These are phyloP conservation scores for Rhodotorula paludigena DNA, from an alignment of 768 basidiomycete species.

Conservation along the genomic window DNA sequence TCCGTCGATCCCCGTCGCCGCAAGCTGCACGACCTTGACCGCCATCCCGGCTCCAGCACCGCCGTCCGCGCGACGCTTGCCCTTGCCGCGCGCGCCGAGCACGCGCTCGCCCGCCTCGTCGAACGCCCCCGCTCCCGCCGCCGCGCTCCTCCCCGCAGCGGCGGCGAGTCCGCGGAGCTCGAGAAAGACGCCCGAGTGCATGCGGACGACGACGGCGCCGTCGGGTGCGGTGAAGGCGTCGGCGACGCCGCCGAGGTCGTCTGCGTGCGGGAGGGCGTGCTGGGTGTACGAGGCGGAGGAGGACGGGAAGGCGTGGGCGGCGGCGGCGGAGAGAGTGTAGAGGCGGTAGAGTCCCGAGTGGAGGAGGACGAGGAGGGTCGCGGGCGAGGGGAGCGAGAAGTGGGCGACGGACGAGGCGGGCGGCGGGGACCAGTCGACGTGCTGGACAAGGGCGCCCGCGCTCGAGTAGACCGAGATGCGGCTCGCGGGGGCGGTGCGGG, in stretches of 20 bases:
- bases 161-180: slow-evolving; percentile 77
- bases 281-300: slow-evolving; percentile 65
- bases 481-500: slow-evolving; percentile 51
- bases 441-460: slow-evolving; percentile 60
- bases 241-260: slow-evolving; percentile 68
- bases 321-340: slow-evolving; percentile 51
- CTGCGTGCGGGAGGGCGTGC: slow-evolving; percentile 71
- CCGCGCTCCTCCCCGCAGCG: neutral
- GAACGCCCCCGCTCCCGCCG: too few relatives aligned
- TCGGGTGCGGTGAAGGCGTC: slow-evolving; percentile 84
- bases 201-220: slow-evolving; percentile 81
- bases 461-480: slow-evolving; percentile 78
- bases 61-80: neutral
- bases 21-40: slow-evolving; percentile 20
- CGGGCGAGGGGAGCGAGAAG: slow-evolving; percentile 53
- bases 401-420: slow-evolving; percentile 63
- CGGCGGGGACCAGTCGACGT: slow-evolving; percentile 38
- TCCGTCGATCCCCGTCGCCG: slow-evolving; percentile 60
- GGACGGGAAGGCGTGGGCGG: slow-evolving; percentile 51
- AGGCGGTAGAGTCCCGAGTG: slow-evolving; percentile 88
- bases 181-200: slow-evolving; percentile 65
- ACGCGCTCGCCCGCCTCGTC: too few relatives aligned
- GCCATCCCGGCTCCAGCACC: neutral
- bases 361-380: slow-evolving; percentile 75
- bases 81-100: too few relatives aligned